Evolutionary conservation across 1,284 basidiomycete species (phyloP).

Genomic region (Trichosporon coremiiforme): DNA sequence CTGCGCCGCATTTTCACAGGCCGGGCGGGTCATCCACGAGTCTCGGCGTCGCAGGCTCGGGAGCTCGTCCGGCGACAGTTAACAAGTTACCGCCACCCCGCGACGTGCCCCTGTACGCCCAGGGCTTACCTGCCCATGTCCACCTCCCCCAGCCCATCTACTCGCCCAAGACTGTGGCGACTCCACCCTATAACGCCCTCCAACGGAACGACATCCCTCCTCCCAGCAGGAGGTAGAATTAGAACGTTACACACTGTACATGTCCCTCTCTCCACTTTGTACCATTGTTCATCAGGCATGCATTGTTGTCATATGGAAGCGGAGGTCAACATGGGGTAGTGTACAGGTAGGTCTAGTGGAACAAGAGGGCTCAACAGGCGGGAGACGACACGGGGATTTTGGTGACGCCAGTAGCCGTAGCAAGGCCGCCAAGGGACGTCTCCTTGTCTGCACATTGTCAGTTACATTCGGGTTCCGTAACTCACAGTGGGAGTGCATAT

Average conservation of each 20-base stretch:
- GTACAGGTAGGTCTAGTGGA: not conserved
- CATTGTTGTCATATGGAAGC: constrained; percentile 16
- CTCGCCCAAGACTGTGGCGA: constrained; percentile 1
- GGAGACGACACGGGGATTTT: constrained; percentile 18
- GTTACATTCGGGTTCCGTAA: not conserved
- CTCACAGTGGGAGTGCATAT: constrained; percentile 58
- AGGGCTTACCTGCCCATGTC: not conserved
- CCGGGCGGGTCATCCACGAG: constrained; percentile 41
- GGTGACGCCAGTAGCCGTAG: constrained; percentile 58
- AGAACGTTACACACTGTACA: constrained; percentile 28
- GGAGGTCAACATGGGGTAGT: constrained; percentile 1
- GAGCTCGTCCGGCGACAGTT: constrained; percentile 26
- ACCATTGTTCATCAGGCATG: constrained; percentile 18
- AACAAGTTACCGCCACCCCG: constrained; percentile 60
- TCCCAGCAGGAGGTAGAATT: constrained; percentile 36
- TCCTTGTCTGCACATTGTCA: constrained; percentile 66
- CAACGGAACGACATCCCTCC: constrained; percentile 14
- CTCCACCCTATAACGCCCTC: not conserved
- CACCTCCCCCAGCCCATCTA: constrained; percentile 12
- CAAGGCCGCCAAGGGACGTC: constrained; percentile 70
- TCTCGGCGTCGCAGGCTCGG: constrained; percentile 40
- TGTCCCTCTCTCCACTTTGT: not conserved
- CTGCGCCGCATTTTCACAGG: constrained; percentile 40
- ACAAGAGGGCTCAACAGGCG: not conserved
- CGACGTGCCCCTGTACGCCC: constrained; percentile 16